phyloP scores from a whole-genome alignment of 345 rosid genomes.

The Microthlaspi erraticum region DNA sequence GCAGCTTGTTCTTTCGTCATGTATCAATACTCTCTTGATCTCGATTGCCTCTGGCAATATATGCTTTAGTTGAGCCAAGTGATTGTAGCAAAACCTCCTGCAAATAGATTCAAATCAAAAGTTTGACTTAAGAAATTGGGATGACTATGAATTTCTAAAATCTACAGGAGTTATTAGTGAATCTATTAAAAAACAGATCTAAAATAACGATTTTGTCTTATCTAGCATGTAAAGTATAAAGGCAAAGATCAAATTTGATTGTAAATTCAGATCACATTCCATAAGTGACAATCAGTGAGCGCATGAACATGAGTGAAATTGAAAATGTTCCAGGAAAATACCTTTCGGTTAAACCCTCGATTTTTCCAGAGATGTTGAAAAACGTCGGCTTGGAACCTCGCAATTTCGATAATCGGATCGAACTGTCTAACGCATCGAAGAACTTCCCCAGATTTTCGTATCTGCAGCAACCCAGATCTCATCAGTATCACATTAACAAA shows the following conservation, averaged over 20 bases:
- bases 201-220: constrained; percentile 9
- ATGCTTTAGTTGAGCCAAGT: constrained; percentile 78
- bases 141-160: neutral
- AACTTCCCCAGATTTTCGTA: constrained; percentile 64
- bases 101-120: constrained; percentile 15
- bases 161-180: neutral
- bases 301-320: neutral
- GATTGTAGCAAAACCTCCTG: constrained; percentile 78
- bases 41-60: constrained; percentile 82
- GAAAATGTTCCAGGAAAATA: constrained; percentile 22
- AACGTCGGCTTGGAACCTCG: constrained; percentile 63
- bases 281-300: neutral
- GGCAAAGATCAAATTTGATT: neutral
- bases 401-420: constrained; percentile 56
- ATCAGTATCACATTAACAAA: neutral
- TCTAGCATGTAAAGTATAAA: constrained; percentile 10
- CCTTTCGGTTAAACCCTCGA: constrained; percentile 79
- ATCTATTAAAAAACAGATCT: constrained; percentile 18
- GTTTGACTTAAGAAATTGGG: neutral
- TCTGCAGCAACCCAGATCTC: constrained; percentile 43
- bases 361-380: constrained; percentile 55
- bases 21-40: constrained; percentile 56
- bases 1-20: constrained; percentile 72
- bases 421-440: constrained; percentile 68
- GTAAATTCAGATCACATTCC: constrained; percentile 1